These are phyloP conservation scores for Magnusiomyces sp. DNA, from an alignment of 1,139 yeast genomes.

Conservation along the genomic window DNA sequence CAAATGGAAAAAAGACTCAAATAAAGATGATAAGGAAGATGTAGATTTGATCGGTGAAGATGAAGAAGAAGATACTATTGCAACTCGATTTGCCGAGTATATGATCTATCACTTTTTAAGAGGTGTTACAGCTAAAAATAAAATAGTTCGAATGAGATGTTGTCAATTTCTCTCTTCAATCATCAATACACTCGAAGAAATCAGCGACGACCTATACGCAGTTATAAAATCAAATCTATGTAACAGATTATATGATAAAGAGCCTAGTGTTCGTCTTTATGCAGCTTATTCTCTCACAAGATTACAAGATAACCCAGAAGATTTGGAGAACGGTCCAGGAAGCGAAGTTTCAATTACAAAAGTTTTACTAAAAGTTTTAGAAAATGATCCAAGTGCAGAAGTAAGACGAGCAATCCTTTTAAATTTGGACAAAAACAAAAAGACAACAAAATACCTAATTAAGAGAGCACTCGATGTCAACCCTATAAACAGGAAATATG, in stretches of 20 bases:
- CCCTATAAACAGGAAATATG: conserved; percentile 59
- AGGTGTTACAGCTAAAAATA: conserved; percentile 72
- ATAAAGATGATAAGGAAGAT: background rate
- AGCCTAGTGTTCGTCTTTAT: conserved; percentile 67
- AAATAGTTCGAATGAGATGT: conserved; percentile 69
- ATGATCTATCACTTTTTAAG: conserved; percentile 58
- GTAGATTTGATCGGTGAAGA: conserved; percentile 27
- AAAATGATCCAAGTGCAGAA: conserved; percentile 61
- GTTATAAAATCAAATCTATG: conserved; percentile 53
- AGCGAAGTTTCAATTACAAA: conserved; percentile 28
- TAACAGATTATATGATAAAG: conserved; percentile 68
- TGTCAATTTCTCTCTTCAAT: conserved; percentile 70
- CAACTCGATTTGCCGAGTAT: conserved; percentile 45
- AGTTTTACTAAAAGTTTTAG: conserved; percentile 47
- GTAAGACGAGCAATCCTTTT: conserved; percentile 79
- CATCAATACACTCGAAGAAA: conserved; percentile 65
- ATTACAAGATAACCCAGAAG: conserved; percentile 46
- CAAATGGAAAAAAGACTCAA: conserved; percentile 16
- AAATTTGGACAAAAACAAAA: conserved; percentile 49
- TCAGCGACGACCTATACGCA: conserved; percentile 65
- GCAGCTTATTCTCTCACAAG: conserved; percentile 75
- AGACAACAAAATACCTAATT: conserved; percentile 52
- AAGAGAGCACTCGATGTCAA: conserved; percentile 81
- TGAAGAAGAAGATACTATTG: conserved; percentile 35
- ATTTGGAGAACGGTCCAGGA: conserved; percentile 3